A percentile compares a stretch with the other conserved stretches of the same genome.
Evolutionary conservation across 805 yeast genomes (phyloP).

Genomic region (Hyphopichia homilentoma): DNA sequence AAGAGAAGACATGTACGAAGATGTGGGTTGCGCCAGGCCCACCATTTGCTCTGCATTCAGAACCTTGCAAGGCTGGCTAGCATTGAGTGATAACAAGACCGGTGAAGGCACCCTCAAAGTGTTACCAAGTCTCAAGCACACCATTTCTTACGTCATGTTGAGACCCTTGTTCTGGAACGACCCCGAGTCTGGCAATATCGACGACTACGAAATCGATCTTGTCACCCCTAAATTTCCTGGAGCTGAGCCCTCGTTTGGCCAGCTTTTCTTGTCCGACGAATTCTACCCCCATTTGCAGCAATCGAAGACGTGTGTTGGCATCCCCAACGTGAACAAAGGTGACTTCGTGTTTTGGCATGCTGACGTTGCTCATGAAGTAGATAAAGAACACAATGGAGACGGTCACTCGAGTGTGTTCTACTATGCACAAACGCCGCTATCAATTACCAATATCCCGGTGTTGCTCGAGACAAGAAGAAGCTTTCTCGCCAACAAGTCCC

Average conservation of each 20-base stretch:
- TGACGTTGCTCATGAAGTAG: conserved; percentile 40
- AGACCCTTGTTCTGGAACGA: conserved; percentile 35
- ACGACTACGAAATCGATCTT: conserved; percentile 25
- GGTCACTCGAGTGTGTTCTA: conserved; percentile 39
- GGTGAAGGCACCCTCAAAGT: conserved; percentile 40
- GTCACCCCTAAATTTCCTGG: conserved; percentile 34
- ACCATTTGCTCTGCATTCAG: conserved; percentile 33
- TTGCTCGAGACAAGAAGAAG: conserved; percentile 12
- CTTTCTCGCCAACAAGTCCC: conserved; percentile 9
- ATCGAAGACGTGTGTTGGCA: conserved; percentile 21
- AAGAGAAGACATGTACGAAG: conserved; percentile 27
- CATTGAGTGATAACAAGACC: conserved; percentile 31
- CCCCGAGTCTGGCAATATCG: conserved; percentile 11
- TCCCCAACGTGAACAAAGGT: conserved; percentile 39
- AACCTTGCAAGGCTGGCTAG: conserved; percentile 44
- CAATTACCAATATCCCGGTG: conserved; percentile 10
- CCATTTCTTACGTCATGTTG: conserved; percentile 35
- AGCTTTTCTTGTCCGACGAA: conserved; percentile 18
- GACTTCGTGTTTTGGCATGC: conserved; percentile 44
- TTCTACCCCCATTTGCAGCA: conserved; percentile 34
- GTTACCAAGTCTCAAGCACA: conserved; percentile 30
- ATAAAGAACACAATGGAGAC: conserved; percentile 29
- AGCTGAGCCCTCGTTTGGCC: conserved; percentile 33
- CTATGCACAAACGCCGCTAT: conserved; percentile 32
- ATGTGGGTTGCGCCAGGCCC: conserved; percentile 7